Conservation (phyloP, 805 yeast genomes). For the Candida endomychidarum region DNA sequence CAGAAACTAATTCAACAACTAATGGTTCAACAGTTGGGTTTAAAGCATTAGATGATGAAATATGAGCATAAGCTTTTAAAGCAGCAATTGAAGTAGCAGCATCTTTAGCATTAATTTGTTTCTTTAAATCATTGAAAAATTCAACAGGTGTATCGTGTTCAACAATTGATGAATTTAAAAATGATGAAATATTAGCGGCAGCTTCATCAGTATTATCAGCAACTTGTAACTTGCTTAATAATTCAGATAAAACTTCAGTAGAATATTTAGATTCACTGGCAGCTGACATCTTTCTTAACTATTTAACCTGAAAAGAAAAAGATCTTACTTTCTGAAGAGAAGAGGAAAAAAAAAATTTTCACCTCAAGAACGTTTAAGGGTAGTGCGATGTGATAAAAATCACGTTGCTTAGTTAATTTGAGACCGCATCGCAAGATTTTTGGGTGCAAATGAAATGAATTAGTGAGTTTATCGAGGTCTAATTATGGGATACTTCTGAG, state of each 20-base stretch:
- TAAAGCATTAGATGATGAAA: constrained; percentile 75
- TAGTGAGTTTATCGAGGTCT: no score
- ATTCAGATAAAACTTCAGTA: constrained; percentile 84
- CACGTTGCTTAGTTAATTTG: constrained; percentile 3
- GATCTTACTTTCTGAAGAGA: constrained; percentile 6
- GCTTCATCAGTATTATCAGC: constrained; percentile 88
- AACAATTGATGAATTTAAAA: constrained; percentile 94
- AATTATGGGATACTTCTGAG: no score
- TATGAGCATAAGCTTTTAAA: constrained; percentile 78
- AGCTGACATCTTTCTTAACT: constrained; percentile 40
- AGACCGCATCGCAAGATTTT: constrained; percentile 3
- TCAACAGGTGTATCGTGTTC: constrained; percentile 96
- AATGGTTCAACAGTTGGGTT: constrained; percentile 95
- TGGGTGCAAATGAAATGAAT: constrained; percentile 1
- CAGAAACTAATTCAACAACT: constrained; percentile 73
- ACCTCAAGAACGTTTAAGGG: constrained; percentile 7
- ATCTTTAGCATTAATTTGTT: constrained; percentile 75
- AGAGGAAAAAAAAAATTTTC: constrained; percentile 8
- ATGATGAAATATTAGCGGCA: constrained; percentile 86
- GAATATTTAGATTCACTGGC: constrained; percentile 61
- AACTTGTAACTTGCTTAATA: constrained; percentile 87
- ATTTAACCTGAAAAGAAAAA: not conserved
- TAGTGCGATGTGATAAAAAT: constrained; percentile 1
- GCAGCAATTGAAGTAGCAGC: constrained; percentile 66
- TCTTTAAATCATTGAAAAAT: constrained; percentile 76